Conservation (phyloP, 192 early-diverging fungal genomes). For the Backusella macrospora region DNA sequence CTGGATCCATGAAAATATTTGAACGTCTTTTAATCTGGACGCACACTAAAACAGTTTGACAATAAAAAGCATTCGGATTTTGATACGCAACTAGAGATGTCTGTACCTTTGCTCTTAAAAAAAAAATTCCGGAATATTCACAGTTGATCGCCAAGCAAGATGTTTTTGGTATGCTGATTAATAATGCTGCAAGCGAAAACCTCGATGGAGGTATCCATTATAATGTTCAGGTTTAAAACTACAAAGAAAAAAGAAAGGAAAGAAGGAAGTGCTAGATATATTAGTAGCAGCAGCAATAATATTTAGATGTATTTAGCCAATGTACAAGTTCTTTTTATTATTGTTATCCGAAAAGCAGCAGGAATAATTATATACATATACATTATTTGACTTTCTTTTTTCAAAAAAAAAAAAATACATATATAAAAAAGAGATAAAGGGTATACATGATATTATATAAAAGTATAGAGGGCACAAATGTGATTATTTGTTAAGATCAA, state of each 20-base stretch:
- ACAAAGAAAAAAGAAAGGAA: background rate
- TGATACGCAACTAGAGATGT: too few species aligned
- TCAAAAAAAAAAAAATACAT: conserved; percentile 7
- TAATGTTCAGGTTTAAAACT: too few species aligned
- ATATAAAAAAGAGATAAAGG: background rate
- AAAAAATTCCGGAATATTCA: too few species aligned
- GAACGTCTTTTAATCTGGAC: too few species aligned
- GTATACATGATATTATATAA: background rate
- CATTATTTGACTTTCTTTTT: conserved; percentile 14
- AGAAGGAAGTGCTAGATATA: background rate
- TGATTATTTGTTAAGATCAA: conserved; percentile 26
- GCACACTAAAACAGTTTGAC: too few species aligned
- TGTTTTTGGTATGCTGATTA: too few species aligned
- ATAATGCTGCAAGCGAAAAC: too few species aligned
- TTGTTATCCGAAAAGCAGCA: conserved; percentile 11
- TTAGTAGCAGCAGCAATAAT: background rate
- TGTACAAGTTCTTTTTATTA: conserved; percentile 9
- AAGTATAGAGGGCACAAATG: background rate
- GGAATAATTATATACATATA: conserved; percentile 23
- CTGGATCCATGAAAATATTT: too few species aligned
- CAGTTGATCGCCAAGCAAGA: too few species aligned
- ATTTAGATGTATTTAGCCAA: background rate
- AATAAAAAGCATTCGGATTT: too few species aligned
- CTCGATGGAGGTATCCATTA: too few species aligned
- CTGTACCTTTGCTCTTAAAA: too few species aligned